These are phyloP conservation scores for Jackrogersella multiformis DNA, from an alignment of 495 filamentous ascomycete species.

Conservation along the genomic window DNA sequence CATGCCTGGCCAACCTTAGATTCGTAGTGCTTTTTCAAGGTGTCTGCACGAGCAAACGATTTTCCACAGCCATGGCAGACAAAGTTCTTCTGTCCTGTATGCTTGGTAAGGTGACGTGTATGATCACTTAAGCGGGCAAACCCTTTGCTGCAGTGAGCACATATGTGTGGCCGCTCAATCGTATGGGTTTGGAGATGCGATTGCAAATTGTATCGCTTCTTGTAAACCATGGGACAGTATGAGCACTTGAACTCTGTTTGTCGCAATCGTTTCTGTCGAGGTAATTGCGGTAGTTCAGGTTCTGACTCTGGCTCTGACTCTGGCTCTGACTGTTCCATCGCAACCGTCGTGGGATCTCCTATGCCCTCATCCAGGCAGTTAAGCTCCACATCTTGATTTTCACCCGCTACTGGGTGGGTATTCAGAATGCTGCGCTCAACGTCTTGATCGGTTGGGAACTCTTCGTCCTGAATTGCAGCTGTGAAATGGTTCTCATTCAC, in stretches of 20 bases:
- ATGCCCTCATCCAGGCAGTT: no score
- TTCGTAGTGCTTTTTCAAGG: neutral
- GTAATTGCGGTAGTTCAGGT: neutral
- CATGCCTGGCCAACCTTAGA: neutral
- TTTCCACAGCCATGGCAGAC: neutral
- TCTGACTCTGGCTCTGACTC: neutral
- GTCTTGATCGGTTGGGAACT: neutral
- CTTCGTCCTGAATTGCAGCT: neutral
- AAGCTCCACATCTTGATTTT: no score
- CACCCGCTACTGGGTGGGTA: no score
- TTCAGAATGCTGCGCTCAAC: neutral
- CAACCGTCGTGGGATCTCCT: neutral
- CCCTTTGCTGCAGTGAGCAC: slow-evolving; percentile 38
- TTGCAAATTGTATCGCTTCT: slow-evolving; percentile 58
- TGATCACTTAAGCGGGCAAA: slow-evolving; percentile 56
- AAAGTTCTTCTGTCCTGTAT: slow-evolving; percentile 53
- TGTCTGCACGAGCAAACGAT: neutral
- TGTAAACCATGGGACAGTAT: slow-evolving; percentile 57
- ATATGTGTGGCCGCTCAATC: slow-evolving; percentile 56
- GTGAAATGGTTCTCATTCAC: neutral
- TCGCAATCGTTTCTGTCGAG: neutral
- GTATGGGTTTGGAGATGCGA: slow-evolving; percentile 57
- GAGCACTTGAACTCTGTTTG: neutral
- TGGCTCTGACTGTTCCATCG: neutral
- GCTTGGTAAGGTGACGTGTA: slow-evolving; percentile 55